Evolutionary conservation across 208 protist species (phyloP).

Genomic region (Acanthamoeba castellanii): DNA sequence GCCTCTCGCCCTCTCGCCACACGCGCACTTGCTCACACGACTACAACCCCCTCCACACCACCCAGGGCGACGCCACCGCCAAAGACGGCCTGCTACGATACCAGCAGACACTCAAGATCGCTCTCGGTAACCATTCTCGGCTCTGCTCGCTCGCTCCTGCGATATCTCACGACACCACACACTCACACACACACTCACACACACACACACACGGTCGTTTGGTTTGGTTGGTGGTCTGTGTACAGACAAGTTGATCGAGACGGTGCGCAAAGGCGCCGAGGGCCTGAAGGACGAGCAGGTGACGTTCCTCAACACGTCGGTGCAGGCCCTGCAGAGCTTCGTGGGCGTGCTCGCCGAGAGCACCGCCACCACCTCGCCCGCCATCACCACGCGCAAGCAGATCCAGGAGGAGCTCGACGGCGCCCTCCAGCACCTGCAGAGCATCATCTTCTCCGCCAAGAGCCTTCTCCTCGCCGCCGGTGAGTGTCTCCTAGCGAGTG

Average conservation of each 20-base stretch:
- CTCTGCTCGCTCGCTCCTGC: too few species aligned
- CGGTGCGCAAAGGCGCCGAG: neutral
- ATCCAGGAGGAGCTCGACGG: conserved; percentile 1
- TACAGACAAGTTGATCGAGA: neutral
- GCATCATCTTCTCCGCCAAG: conserved; percentile 21
- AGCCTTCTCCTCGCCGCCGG: neutral
- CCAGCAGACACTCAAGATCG: too few species aligned
- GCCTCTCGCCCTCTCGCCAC: neutral
- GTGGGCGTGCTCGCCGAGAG: neutral
- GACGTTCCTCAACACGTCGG: conserved; percentile 10
- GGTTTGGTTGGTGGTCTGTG: too few species aligned
- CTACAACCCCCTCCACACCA: too few species aligned
- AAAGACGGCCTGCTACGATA: too few species aligned
- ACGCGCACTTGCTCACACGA: too few species aligned
- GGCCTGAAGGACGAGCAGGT: neutral
- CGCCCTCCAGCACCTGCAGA: neutral
- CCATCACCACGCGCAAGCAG: neutral
- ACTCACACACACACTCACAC: too few species aligned
- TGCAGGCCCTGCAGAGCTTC: neutral
- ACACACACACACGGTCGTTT: too few species aligned
- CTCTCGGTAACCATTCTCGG: too few species aligned
- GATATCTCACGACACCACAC: too few species aligned
- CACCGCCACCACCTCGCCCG: neutral
- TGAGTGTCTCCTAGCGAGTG: neutral
- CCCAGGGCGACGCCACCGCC: too few species aligned